phyloP scores from a whole-genome alignment of 192 early-diverging fungal species.

The Coemansia guatemalensis region DNA sequence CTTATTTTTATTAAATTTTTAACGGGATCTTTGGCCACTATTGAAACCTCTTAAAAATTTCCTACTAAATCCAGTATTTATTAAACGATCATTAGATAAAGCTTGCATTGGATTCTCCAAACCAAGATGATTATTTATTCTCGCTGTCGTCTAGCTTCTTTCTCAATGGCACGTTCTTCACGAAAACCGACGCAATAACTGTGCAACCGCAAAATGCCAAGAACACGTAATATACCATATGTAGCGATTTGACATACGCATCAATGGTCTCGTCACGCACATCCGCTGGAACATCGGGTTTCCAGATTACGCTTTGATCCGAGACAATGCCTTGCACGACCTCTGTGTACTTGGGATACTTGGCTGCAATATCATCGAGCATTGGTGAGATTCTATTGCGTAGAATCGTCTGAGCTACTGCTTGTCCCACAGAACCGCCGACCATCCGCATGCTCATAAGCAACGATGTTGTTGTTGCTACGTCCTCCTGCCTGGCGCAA shows the following conservation, averaged over 20 bases:
- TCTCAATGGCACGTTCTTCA: constrained; percentile 49
- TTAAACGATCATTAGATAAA: background rate
- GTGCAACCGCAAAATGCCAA: constrained; percentile 55
- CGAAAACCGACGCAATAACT: constrained; percentile 54
- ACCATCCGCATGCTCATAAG: constrained; percentile 45
- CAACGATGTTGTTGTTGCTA: constrained; percentile 44
- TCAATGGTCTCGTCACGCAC: constrained; percentile 46
- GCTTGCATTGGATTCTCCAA: too few relatives aligned
- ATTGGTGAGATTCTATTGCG: constrained; percentile 32
- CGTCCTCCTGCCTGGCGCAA: constrained; percentile 21
- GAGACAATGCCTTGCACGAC: constrained; percentile 42
- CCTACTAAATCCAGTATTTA: background rate
- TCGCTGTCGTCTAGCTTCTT: constrained; percentile 20
- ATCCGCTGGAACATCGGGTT: constrained; percentile 20
- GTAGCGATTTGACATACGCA: constrained; percentile 59
- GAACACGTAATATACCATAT: constrained; percentile 52
- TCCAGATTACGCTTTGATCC: constrained; percentile 36
- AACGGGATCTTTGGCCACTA: too few relatives aligned
- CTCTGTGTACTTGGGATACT: constrained; percentile 34
- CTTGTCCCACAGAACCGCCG: constrained; percentile 42
- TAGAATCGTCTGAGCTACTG: constrained; percentile 31
- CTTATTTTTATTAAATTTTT: too few relatives aligned
- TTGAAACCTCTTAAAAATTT: too few relatives aligned
- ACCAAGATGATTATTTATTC: too few relatives aligned
- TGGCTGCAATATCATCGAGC: constrained; percentile 20